A percentile compares a stretch with the other conserved stretches of the same genome.
Evolutionary conservation across 257 asterid genomes (phyloP).

Genomic region (Eucommia ulmoides): DNA sequence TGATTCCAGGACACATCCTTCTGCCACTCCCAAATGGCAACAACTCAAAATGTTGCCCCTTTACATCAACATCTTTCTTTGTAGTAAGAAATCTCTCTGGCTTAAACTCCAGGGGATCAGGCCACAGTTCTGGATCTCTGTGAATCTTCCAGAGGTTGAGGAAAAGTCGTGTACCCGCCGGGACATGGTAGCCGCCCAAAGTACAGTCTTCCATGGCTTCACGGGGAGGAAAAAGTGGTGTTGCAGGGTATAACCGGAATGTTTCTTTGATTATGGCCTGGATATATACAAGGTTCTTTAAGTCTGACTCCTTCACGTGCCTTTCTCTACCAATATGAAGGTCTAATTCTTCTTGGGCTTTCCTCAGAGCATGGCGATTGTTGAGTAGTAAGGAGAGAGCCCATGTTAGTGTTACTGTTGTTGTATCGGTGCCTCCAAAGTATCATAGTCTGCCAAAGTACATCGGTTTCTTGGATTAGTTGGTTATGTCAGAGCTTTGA

Average conservation of each 20-base stretch:
- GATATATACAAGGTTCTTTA: conserved; percentile 24
- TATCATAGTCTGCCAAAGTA: conserved; percentile 35
- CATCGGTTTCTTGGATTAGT: too few relatives aligned
- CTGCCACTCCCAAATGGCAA: conserved; percentile 46
- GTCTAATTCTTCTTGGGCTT: conserved; percentile 35
- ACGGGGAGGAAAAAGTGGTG: conserved; percentile 41
- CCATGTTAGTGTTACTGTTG: conserved; percentile 43
- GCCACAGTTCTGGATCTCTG: conserved; percentile 41
- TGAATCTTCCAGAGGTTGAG: conserved; percentile 47
- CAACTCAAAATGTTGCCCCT: conserved; percentile 32
- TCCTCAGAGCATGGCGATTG: conserved; percentile 10
- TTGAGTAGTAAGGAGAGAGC: conserved; percentile 37
- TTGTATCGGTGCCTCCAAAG: conserved; percentile 49
- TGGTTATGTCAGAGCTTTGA: too few relatives aligned
- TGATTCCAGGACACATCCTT: conserved; percentile 43
- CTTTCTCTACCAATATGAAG: conserved; percentile 21
- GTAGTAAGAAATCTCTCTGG: conserved; percentile 36
- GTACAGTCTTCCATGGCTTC: conserved; percentile 35
- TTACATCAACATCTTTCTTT: conserved; percentile 7
- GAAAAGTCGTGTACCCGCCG: conserved; percentile 37
- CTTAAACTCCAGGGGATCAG: conserved; percentile 21
- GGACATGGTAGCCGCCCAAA: conserved; percentile 15
- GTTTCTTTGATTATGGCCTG: conserved; percentile 47
- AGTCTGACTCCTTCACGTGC: conserved; percentile 45
- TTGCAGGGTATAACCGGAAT: conserved; percentile 47